Conservation (phyloP, 345 rosid species). For the Melaleuca alternifolia region DNA sequence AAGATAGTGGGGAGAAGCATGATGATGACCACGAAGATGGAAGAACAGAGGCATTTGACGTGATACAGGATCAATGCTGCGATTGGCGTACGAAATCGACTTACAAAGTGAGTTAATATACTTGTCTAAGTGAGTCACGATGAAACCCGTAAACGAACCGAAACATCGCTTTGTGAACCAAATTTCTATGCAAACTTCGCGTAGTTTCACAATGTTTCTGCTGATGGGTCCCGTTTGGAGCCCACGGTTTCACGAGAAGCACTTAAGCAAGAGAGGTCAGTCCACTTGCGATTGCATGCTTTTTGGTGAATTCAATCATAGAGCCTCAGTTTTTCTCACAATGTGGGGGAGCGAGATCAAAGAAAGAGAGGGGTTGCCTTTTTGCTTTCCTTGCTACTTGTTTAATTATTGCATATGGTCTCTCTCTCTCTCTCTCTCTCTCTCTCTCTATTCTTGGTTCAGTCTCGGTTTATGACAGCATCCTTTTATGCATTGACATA, state of each 20-base stretch:
- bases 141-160: not conserved
- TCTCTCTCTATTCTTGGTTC: not conserved
- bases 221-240: not conserved
- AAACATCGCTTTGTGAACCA: not conserved
- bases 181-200: not conserved
- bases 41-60: not conserved
- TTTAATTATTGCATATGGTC: not conserved
- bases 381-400: not conserved
- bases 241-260: not conserved
- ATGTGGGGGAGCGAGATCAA: not conserved
- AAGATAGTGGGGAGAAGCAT: not conserved
- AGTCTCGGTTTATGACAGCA: not conserved
- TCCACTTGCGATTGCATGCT: not conserved
- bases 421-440: not conserved
- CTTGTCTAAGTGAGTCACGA: not conserved
- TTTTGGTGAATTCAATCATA: not conserved
- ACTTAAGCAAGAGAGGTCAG: not conserved
- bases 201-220: not conserved
- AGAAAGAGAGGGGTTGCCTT: not conserved
- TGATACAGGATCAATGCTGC: not conserved
- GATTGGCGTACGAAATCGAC: not conserved
- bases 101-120: not conserved
- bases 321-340: not conserved
- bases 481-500: slow-evolving; percentile 1
- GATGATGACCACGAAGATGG: not conserved